These are phyloP conservation scores for Chaetomidium leptoderma DNA, from an alignment of 495 filamentous ascomycete species.

Conservation along the genomic window DNA sequence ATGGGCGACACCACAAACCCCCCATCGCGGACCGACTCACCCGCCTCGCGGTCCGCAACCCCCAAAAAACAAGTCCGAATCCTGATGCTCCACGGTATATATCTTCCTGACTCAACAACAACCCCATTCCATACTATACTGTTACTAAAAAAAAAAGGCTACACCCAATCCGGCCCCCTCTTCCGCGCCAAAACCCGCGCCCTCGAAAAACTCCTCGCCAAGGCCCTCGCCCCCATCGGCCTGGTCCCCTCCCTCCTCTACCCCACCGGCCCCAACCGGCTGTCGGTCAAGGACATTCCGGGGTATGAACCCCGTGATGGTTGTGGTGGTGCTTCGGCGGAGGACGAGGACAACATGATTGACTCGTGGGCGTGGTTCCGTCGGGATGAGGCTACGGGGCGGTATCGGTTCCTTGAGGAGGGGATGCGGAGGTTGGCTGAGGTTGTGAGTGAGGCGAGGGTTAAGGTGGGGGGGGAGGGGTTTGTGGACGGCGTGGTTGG, in stretches of 20 bases:
- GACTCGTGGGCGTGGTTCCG: constrained; percentile 86
- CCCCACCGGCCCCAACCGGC: constrained; percentile 57
- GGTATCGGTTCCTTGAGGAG: constrained; percentile 61
- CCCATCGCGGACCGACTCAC: constrained; percentile 3
- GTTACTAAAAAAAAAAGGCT: constrained; percentile 48
- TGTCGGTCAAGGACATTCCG: constrained; percentile 66
- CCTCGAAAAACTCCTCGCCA: constrained; percentile 72
- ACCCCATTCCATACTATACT: constrained; percentile 5
- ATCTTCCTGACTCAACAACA: no score
- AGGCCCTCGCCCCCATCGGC: constrained; percentile 59
- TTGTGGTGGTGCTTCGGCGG: constrained; percentile 23
- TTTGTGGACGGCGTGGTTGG: constrained; percentile 66
- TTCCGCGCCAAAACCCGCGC: constrained; percentile 90
- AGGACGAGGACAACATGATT: constrained; percentile 32
- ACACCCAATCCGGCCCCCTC: constrained; percentile 82
- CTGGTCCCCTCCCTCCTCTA: constrained; percentile 55
- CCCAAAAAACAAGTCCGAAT: constrained; percentile 44
- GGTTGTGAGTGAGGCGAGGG: constrained; percentile 37
- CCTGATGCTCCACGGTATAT: constrained; percentile 55
- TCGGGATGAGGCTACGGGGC: constrained; percentile 53
- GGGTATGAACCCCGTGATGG: constrained; percentile 44
- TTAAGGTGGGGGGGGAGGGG: constrained; percentile 29
- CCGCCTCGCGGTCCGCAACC: neutral
- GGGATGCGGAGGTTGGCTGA: constrained; percentile 59
- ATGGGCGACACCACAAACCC: constrained; percentile 15